Conservation (phyloP, 2,329 filamentous ascomycete species). For the Penicillium sp. region DNA sequence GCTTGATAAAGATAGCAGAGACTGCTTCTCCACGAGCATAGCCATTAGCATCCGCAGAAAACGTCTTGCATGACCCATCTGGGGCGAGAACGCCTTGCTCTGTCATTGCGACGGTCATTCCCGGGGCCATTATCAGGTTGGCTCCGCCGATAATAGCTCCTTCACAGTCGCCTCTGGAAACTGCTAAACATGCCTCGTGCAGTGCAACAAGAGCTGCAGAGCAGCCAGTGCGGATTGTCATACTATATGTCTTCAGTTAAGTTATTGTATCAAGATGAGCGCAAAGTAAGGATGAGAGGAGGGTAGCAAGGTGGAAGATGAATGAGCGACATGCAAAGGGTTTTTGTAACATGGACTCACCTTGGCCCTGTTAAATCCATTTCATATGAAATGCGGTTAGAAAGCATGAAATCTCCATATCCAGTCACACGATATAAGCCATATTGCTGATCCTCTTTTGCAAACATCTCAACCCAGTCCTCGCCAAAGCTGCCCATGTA, state of each 20-base stretch:
- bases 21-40: slow-evolving; percentile 35
- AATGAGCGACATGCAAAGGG: not conserved
- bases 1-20: slow-evolving; percentile 30
- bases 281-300: not conserved
- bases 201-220: slow-evolving; percentile 34
- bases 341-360: slow-evolving; percentile 1
- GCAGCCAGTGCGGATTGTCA: slow-evolving; percentile 34
- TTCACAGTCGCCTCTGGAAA: slow-evolving; percentile 6
- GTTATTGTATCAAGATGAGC: not conserved
- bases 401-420: slow-evolving; percentile 21
- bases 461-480: slow-evolving; percentile 25
- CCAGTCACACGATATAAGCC: slow-evolving; percentile 17
- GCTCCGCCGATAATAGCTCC: slow-evolving; percentile 33
- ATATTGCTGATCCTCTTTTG: slow-evolving; percentile 20
- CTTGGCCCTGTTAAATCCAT: slow-evolving; percentile 26
- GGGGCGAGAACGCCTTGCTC: slow-evolving; percentile 36
- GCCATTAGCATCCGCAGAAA: slow-evolving; percentile 28
- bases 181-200: slow-evolving; percentile 28
- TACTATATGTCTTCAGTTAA: slow-evolving; percentile 1
- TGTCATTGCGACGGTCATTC: slow-evolving; percentile 24
- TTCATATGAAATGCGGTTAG: slow-evolving; percentile 27
- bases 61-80: slow-evolving; percentile 24
- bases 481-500: slow-evolving; percentile 27
- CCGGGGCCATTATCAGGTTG: slow-evolving; percentile 33
- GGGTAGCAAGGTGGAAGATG: not conserved